Evolutionary conservation across 164 flowering plant genomes (phyloP).

Genomic region (Sedum album): DNA sequence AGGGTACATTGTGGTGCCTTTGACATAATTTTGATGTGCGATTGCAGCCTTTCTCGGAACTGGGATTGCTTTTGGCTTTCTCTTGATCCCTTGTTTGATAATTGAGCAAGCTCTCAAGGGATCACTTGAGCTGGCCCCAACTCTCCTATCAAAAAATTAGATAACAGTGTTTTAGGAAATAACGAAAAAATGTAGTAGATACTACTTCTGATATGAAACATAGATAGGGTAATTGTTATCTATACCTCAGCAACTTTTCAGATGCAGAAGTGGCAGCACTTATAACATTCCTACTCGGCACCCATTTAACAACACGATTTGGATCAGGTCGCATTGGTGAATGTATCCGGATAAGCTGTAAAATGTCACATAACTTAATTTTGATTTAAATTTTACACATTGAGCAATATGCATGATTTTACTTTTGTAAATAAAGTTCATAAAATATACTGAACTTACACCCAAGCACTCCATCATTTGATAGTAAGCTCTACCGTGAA

Average conservation of each 20-base stretch:
- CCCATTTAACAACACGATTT: conserved; percentile 62
- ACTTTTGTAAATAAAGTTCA: neutral
- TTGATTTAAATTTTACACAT: neutral
- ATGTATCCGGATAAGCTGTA: conserved; percentile 84
- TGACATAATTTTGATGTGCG: conserved; percentile 60
- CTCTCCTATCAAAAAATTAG: conserved; percentile 41
- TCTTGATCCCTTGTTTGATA: conserved; percentile 34
- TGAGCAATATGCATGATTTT: neutral
- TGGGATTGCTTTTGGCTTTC: conserved; percentile 15
- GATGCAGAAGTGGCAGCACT: conserved; percentile 72
- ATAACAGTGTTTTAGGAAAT: too few species aligned
- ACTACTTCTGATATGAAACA: too few species aligned
- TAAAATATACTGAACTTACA: conserved; percentile 17
- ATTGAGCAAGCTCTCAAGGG: conserved; percentile 67
- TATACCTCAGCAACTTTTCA: conserved; percentile 73
- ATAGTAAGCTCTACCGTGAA: conserved; percentile 92
- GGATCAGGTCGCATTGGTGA: conserved; percentile 88
- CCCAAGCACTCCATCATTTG: conserved; percentile 95
- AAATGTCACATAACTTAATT: neutral
- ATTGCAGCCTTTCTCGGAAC: conserved; percentile 47
- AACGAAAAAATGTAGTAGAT: too few species aligned
- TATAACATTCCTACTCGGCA: conserved; percentile 50
- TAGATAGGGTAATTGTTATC: too few species aligned
- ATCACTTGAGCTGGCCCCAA: conserved; percentile 60
- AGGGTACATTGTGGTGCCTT: conserved; percentile 76